Conservation (phyloP, 202 grass and related monocot genomes). For the Eragrostis tef region DNA sequence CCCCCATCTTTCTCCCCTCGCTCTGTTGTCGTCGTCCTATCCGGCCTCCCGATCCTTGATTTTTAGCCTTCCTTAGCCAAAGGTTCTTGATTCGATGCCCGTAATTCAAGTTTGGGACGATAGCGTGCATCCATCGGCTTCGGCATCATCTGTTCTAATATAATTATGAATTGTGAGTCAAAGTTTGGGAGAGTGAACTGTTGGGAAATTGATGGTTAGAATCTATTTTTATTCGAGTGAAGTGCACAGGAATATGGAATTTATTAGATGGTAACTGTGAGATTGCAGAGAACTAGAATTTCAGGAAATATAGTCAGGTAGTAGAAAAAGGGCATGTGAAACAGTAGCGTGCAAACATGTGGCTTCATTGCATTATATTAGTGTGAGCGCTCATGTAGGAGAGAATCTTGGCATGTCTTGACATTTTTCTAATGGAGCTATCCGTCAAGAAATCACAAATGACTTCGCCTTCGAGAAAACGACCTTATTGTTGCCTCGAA, state of each 20-base stretch:
- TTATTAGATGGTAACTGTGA: neutral
- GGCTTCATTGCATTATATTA: neutral
- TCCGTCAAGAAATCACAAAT: neutral
- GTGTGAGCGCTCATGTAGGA: neutral
- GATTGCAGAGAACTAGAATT: neutral
- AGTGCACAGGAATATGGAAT: neutral
- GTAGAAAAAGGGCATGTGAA: neutral
- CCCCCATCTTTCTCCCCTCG: slow-evolving; percentile 4
- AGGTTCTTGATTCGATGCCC: neutral
- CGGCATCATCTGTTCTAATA: neutral
- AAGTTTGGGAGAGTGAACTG: slow-evolving; percentile 1
- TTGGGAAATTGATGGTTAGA: neutral
- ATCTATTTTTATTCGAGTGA: neutral
- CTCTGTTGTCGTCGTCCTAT: neutral
- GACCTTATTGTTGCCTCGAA: too few species aligned
- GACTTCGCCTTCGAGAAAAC: slow-evolving; percentile 9
- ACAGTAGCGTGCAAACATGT: neutral
- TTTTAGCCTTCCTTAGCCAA: too few species aligned
- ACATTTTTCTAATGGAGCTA: slow-evolving; percentile 15
- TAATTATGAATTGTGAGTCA: neutral
- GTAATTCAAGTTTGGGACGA: neutral
- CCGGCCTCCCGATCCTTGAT: neutral
- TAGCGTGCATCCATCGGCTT: neutral
- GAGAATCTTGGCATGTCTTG: slow-evolving; percentile 14
- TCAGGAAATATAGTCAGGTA: neutral